These are phyloP conservation scores for Boletus subluridellus DNA, from an alignment of 1,284 basidiomycete genomes.

Conservation along the genomic window DNA sequence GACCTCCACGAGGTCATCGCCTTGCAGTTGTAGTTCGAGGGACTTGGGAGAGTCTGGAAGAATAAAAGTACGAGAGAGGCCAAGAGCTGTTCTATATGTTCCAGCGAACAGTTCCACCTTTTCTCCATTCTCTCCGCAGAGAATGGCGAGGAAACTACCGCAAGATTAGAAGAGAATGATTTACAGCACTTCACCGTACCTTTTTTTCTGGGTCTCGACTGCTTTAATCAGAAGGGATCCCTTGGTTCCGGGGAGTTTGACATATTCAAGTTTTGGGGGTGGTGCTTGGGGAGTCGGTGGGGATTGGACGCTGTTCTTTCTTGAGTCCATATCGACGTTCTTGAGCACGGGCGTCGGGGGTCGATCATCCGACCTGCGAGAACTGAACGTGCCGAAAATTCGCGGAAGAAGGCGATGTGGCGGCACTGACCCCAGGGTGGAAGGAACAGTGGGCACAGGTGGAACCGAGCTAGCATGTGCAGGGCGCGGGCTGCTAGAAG, in stretches of 20 bases:
- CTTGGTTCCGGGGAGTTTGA: conserved; percentile 87
- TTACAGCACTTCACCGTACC: conserved; percentile 43
- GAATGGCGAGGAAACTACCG: conserved; percentile 78
- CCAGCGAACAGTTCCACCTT: conserved; percentile 88
- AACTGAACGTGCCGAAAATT: conserved; percentile 59
- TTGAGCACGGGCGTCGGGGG: conserved; percentile 33
- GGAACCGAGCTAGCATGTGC: conserved; percentile 14
- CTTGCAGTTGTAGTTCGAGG: conserved; percentile 83
- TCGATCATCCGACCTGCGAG: conserved; percentile 57
- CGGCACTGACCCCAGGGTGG: conserved; percentile 39
- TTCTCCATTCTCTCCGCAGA: conserved; percentile 89
- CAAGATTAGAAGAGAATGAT: conserved; percentile 6
- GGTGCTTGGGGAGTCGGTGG: conserved; percentile 50
- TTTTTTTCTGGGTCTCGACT: conserved; percentile 83
- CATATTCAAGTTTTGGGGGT: conserved; percentile 83
- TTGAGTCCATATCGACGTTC: conserved; percentile 36
- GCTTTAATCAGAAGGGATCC: conserved; percentile 77
- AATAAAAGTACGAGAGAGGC: conserved; percentile 81
- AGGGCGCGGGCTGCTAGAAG: conserved; percentile 16
- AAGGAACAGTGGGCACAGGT: conserved; percentile 31
- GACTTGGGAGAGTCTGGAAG: conserved; percentile 82
- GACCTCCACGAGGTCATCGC: conserved; percentile 84
- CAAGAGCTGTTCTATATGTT: conserved; percentile 75
- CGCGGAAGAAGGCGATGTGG: conserved; percentile 65
- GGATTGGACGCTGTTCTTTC: conserved; percentile 31